Evolutionary conservation across 768 basidiomycete genomes (phyloP), one percentile per base, ranked within the genome.

Genomic region (Collybia mongolica): DNA sequence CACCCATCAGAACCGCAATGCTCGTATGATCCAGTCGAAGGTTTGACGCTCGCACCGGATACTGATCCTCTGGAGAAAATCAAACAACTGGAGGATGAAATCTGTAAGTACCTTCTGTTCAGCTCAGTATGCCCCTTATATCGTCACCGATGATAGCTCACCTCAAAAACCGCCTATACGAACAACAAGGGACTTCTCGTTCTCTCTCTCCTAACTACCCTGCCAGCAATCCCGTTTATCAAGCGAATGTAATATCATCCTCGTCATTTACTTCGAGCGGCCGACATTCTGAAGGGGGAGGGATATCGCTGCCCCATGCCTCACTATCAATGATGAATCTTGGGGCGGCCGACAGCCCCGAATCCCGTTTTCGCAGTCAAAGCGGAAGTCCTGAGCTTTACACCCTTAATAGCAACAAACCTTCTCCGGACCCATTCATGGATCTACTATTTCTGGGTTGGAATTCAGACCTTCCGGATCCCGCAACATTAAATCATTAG

Each of bases 1-100:
- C 90, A 93, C 67, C 91, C 91, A n/a, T 72, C 80, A 8, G 89
- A 91, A 64, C 90, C 90, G 6, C 85, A 87, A 60, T 93, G 90
- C 59, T 81, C 81, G 8, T 93, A 93, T 64, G 90, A 93, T 67
- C 90, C 90, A 2, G 84, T 92, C 14, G 90, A 93, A 65, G 91
- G 90, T 15, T 66, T 92, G 32, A 75, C 82, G 6, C 77, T 93
- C 35, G 84, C 87, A 18, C 80, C 89, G 43, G 88, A 91, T 52
- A 82, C 79, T 11, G 87, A 92, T 65, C 88, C 89, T n/a, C 59
- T 81, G 11, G 87, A 90, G 53, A 89, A 86, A 65, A 90, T 93
- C 50, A 80, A 78, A 51, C 76, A 84, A 37, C 71, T 93, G 15
- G 90, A 93, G 65, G 82, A 83, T 50, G 82, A 92, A 72, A 84